phyloP scores from a whole-genome alignment of 2,329 filamentous ascomycete species.

The Geoglossum cookeanum region DNA sequence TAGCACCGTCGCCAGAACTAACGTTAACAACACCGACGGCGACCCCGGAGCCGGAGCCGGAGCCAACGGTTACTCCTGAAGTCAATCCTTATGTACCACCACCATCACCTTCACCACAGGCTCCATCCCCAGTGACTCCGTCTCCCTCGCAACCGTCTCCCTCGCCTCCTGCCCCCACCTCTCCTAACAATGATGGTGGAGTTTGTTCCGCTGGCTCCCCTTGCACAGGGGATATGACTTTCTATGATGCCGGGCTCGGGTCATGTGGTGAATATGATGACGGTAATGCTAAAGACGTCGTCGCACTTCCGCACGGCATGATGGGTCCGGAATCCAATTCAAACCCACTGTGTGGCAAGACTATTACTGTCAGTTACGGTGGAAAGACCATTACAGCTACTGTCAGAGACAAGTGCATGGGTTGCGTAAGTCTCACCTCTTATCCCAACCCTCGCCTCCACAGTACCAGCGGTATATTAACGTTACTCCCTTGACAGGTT shows the following conservation, averaged over 20 bases:
- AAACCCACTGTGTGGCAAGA: slow-evolving; percentile 53
- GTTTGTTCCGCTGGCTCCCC: slow-evolving; percentile 17
- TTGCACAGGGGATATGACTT: slow-evolving; percentile 50
- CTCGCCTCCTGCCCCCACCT: background rate
- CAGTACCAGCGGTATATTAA: background rate
- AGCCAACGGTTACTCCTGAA: slow-evolving; percentile 12
- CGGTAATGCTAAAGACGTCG: slow-evolving; percentile 37
- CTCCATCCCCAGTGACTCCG: background rate
- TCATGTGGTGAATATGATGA: slow-evolving; percentile 46
- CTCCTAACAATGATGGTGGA: slow-evolving; percentile 5
- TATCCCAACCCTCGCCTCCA: slow-evolving; percentile 33
- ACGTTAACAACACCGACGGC: slow-evolving; percentile 10
- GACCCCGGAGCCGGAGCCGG: too few species aligned
- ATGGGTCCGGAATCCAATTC: slow-evolving; percentile 46
- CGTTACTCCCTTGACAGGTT: background rate
- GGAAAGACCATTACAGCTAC: slow-evolving; percentile 39
- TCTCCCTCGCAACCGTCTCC: background rate
- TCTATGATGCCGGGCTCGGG: slow-evolving; percentile 49
- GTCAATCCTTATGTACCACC: slow-evolving; percentile 13
- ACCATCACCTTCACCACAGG: slow-evolving; percentile 2
- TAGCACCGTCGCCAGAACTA: slow-evolving; percentile 8
- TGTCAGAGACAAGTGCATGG: slow-evolving; percentile 59
- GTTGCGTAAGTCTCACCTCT: slow-evolving; percentile 38
- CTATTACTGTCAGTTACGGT: slow-evolving; percentile 40
- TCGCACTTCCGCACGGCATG: slow-evolving; percentile 45